phyloP scores from a whole-genome alignment of 2,329 filamentous ascomycete species.

The Calonectria ilicicola region DNA sequence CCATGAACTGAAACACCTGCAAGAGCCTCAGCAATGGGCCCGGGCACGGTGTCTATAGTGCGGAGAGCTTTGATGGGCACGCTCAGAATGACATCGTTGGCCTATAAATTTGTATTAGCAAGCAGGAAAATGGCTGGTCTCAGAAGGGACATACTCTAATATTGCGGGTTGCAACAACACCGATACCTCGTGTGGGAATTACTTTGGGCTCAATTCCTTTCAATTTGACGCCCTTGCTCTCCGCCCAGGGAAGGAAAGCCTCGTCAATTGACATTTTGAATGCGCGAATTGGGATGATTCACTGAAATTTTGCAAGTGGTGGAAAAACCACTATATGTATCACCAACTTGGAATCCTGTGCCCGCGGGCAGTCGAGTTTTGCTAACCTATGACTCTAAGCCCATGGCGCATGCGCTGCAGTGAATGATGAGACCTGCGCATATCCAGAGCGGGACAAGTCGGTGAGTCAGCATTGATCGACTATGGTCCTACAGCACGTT shows the following conservation, averaged over 20 bases:
- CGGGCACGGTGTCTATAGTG: slow-evolving; percentile 70
- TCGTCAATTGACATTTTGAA: slow-evolving; percentile 38
- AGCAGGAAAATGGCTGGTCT: not conserved
- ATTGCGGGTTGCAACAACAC: slow-evolving; percentile 77
- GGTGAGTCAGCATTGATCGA: not conserved
- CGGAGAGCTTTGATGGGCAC: slow-evolving; percentile 75
- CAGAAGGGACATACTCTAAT: slow-evolving; percentile 66
- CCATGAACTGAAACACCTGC: slow-evolving; percentile 75
- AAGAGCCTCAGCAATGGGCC: slow-evolving; percentile 63
- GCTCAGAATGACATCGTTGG: slow-evolving; percentile 69
- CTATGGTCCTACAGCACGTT: not conserved
- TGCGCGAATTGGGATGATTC: not conserved
- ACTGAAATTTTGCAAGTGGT: not conserved
- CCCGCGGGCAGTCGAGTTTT: not conserved
- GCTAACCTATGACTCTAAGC: not conserved
- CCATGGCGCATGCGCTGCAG: slow-evolving; percentile 5
- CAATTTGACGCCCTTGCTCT: slow-evolving; percentile 48
- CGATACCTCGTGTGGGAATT: slow-evolving; percentile 80
- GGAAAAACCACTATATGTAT: not conserved
- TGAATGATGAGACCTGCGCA: not conserved
- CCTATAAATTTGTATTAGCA: slow-evolving; percentile 40
- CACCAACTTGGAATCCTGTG: not conserved
- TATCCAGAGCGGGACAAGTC: not conserved
- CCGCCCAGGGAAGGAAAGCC: slow-evolving; percentile 74
- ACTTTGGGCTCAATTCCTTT: slow-evolving; percentile 74